A percentile compares a stretch with the other conserved stretches of the same genome.
Evolutionary conservation across 305 asterid species (phyloP).

Genomic region (Fraxinus albicans): DNA sequence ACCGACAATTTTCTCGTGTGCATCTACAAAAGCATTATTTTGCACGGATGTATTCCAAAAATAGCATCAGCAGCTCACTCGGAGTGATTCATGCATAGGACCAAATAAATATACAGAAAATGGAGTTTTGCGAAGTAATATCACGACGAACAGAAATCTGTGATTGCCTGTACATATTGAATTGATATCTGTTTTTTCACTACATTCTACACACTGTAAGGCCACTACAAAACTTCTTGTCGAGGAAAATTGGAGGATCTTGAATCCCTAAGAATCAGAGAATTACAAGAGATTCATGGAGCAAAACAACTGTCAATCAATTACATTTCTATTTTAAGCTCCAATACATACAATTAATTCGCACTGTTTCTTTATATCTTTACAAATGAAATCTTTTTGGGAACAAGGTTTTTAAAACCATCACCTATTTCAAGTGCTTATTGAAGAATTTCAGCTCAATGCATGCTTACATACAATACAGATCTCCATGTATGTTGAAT

Average conservation of each 20-base stretch:
- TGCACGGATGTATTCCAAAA: not conserved
- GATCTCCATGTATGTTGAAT: conserved; percentile 23
- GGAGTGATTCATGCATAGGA: not conserved
- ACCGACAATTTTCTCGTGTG: not conserved
- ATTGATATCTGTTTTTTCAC: conserved; percentile 24
- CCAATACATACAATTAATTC: conserved; percentile 25
- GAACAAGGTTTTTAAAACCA: not conserved
- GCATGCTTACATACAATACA: conserved; percentile 23
- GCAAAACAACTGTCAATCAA: conserved; percentile 37
- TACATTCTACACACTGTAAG: conserved; percentile 30
- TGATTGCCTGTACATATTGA: conserved; percentile 36
- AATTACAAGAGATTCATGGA: conserved; percentile 25
- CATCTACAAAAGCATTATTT: not conserved
- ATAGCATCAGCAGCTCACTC: not conserved
- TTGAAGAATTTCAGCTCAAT: conserved; percentile 12
- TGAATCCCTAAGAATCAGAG: conserved; percentile 24
- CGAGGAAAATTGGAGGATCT: conserved; percentile 18
- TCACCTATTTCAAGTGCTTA: conserved; percentile 30
- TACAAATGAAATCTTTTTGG: conserved; percentile 27
- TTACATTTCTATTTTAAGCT: conserved; percentile 52
- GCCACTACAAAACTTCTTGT: conserved; percentile 28
- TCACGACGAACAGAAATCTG: conserved; percentile 8
- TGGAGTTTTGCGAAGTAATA: not conserved
- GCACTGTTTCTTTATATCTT: conserved; percentile 32
- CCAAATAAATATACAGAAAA: not conserved